These are phyloP conservation scores for Pichia sp. DNA, from an alignment of 1,139 yeast species.

Conservation along the genomic window DNA sequence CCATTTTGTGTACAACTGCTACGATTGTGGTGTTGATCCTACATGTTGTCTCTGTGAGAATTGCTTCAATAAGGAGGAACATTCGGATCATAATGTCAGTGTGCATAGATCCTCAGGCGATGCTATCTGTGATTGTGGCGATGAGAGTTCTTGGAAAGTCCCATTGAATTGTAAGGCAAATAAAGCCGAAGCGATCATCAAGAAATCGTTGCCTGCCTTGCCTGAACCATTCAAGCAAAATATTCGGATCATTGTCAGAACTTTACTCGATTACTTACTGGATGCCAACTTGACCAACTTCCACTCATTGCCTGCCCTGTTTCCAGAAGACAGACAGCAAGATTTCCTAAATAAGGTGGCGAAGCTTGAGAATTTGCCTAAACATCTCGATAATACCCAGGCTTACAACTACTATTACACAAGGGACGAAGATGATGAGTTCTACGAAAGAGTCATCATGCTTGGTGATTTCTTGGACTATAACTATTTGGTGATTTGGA, in stretches of 20 bases:
- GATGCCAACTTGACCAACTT: slow-evolving; percentile 30
- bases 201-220: slow-evolving; percentile 5
- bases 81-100: slow-evolving; percentile 53
- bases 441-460: slow-evolving; percentile 6
- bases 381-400: not conserved
- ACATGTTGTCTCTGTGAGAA: slow-evolving; percentile 67
- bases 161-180: slow-evolving; percentile 45
- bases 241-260: slow-evolving; percentile 30
- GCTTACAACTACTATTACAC: slow-evolving; percentile 3
- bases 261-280: slow-evolving; percentile 41
- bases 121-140: slow-evolving; percentile 90
- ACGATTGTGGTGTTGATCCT: slow-evolving; percentile 62
- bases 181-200: slow-evolving; percentile 3
- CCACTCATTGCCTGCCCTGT: slow-evolving; percentile 12
- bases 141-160: slow-evolving; percentile 67
- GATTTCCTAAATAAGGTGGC: not conserved
- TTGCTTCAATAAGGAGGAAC: slow-evolving; percentile 66
- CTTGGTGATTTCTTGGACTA: slow-evolving; percentile 14
- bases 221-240: slow-evolving; percentile 17
- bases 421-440: not conserved
- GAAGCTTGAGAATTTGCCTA: not conserved
- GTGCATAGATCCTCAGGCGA: slow-evolving; percentile 44
- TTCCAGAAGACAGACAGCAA: not conserved
- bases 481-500: slow-evolving; percentile 50
- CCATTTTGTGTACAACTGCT: slow-evolving; percentile 62